Evolutionary conservation across 345 rosid species (phyloP).

Genomic region (Syzygium aqueum): DNA sequence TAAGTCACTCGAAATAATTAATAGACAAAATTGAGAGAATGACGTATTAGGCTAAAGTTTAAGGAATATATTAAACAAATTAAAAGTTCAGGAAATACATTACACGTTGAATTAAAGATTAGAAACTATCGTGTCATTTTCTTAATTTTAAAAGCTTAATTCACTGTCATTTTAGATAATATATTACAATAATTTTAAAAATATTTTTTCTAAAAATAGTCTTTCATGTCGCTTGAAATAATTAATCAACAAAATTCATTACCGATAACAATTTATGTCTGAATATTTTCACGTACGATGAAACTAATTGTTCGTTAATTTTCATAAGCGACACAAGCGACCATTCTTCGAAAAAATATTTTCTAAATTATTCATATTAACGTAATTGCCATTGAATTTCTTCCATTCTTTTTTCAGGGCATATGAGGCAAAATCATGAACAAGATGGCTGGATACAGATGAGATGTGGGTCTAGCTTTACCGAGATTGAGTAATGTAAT

Average conservation of each 20-base stretch:
- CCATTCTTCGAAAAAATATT: fast-evolving
- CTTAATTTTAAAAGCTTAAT: not conserved
- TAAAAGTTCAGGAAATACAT: no score
- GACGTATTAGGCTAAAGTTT: no score
- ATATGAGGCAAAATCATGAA: not conserved
- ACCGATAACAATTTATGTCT: no score
- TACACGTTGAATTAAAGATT: no score
- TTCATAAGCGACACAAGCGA: not conserved
- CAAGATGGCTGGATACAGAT: not conserved
- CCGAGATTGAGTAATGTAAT: not conserved
- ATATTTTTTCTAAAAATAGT: no score
- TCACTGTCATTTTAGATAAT: not conserved
- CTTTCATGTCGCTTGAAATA: not conserved
- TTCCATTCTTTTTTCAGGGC: not conserved
- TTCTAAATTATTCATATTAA: not conserved
- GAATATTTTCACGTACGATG: no score
- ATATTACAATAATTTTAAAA: not conserved
- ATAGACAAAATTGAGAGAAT: not conserved
- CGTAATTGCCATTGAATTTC: not conserved
- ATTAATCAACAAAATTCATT: not conserved
- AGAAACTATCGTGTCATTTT: no score
- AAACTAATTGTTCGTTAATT: not conserved
- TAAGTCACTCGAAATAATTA: not conserved
- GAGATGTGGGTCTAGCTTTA: not conserved
- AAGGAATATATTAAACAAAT: no score